Percentiles rank a stretch among this genome's conserved stretches.
These are phyloP conservation scores for Colletotrichum sp. DNA, from an alignment of 2,329 filamentous ascomycete genomes.

Conservation along the genomic window DNA sequence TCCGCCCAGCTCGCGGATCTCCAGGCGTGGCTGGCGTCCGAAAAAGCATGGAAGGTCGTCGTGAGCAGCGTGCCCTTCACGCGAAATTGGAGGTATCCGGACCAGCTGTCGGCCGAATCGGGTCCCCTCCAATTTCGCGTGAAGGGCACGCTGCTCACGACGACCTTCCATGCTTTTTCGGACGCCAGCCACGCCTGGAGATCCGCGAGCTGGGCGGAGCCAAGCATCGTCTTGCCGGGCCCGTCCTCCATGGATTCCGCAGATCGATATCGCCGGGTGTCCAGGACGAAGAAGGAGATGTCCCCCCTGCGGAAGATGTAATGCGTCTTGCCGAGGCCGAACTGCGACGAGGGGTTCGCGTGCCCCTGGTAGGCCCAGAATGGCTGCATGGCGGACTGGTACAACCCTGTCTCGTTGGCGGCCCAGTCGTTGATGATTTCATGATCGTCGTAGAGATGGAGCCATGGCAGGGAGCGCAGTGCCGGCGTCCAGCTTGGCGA, in stretches of 20 bases:
- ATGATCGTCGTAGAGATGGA: conserved; percentile 75
- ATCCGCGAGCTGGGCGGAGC: conserved; percentile 61
- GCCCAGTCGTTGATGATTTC: conserved; percentile 76
- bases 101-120: conserved; percentile 67
- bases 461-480: conserved; percentile 62
- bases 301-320: conserved; percentile 71
- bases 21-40: too few species aligned
- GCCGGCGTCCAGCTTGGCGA: conserved; percentile 64
- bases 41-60: too few species aligned
- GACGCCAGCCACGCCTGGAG: conserved; percentile 60
- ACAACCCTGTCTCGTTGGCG: conserved; percentile 66
- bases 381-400: conserved; percentile 65
- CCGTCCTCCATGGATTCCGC: conserved; percentile 45
- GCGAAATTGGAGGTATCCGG: conserved; percentile 60
- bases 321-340: conserved; percentile 56
- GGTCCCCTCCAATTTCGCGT: conserved; percentile 72
- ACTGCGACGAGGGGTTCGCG: conserved; percentile 61
- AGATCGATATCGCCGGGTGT: conserved; percentile 65
- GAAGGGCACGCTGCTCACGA: conserved; percentile 70
- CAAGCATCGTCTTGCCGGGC: conserved; percentile 60
- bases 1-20: too few species aligned
- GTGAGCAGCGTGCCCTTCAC: too few species aligned
- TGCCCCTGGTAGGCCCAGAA: conserved; percentile 69
- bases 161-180: conserved; percentile 62
- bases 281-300: conserved; percentile 69